A percentile compares a stretch with the other conserved stretches of the same genome.
Conservation (phyloP, 306 rosid genomes). For the Abrus precatorius region DNA sequence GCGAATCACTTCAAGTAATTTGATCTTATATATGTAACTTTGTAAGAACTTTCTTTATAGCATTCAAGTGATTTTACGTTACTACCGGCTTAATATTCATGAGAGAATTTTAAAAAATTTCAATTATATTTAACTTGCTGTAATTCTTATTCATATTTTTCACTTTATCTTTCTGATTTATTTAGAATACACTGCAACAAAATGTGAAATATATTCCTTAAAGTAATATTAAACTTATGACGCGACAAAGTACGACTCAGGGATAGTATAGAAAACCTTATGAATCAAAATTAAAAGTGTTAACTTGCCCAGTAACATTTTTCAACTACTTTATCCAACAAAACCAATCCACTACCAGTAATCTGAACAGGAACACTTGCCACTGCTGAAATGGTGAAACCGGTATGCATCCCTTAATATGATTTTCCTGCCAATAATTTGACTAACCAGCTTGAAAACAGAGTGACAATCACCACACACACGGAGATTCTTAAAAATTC, state of each 20-base stretch:
- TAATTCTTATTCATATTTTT: too few relatives aligned
- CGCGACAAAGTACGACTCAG: neutral
- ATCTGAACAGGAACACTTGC: constrained; percentile 88
- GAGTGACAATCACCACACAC: constrained; percentile 97
- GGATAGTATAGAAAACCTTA: neutral
- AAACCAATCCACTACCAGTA: constrained; percentile 69
- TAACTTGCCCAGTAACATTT: neutral
- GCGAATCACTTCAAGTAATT: too few relatives aligned
- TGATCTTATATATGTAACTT: too few relatives aligned
- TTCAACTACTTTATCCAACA: constrained; percentile 21
- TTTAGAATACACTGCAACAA: too few relatives aligned
- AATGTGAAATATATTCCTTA: neutral
- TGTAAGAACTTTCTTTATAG: too few relatives aligned
- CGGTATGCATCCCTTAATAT: constrained; percentile 82
- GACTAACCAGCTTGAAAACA: constrained; percentile 77
- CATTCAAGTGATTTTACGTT: too few relatives aligned
- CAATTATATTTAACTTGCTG: too few relatives aligned
- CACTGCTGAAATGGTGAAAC: constrained; percentile 87
- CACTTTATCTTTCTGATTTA: too few relatives aligned
- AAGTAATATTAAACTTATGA: neutral
- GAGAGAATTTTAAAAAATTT: too few relatives aligned
- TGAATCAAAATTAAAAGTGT: constrained; percentile 21
- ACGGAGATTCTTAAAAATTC: constrained; percentile 90
- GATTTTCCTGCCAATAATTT: constrained; percentile 70
- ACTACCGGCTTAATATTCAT: too few relatives aligned